Evolutionary conservation across 2,329 filamentous ascomycete species (phyloP).

Genomic region (Trichoderma sp.): DNA sequence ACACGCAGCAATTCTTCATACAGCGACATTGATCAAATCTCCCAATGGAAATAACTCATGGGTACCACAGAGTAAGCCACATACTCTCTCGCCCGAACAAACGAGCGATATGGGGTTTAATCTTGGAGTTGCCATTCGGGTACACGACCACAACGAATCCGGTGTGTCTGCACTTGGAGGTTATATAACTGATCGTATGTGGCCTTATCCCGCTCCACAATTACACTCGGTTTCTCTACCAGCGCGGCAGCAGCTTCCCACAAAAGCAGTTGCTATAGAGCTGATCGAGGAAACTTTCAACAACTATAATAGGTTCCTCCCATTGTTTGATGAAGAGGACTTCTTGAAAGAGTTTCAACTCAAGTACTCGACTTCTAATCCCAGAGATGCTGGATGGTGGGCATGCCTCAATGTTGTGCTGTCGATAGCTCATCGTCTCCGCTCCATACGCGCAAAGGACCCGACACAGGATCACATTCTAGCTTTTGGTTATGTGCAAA

Average conservation of each 20-base stretch:
- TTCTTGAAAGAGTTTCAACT: slow-evolving; percentile 16
- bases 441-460: not conserved
- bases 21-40: slow-evolving; percentile 1
- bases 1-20: not conserved
- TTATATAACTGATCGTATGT: not conserved
- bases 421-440: slow-evolving; percentile 19
- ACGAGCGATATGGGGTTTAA: not conserved
- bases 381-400: slow-evolving; percentile 10
- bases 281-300: slow-evolving; percentile 7
- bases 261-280: not conserved
- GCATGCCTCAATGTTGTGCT: slow-evolving; percentile 17
- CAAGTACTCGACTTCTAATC: slow-evolving; percentile 2
- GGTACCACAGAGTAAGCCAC: not conserved
- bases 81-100: not conserved
- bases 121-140: not conserved
- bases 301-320: slow-evolving; percentile 12
- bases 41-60: not conserved
- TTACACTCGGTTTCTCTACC: not conserved
- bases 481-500: slow-evolving; percentile 5
- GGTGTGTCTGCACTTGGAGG: not conserved
- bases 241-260: slow-evolving; percentile 3
- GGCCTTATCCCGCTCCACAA: slow-evolving; percentile 3
- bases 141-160: not conserved
- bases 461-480: slow-evolving; percentile 3
- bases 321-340: slow-evolving; percentile 11